Base-by-base conservation (phyloP, 2,329 filamentous ascomycete genomes). In the Talaromyces sp. region DNA sequence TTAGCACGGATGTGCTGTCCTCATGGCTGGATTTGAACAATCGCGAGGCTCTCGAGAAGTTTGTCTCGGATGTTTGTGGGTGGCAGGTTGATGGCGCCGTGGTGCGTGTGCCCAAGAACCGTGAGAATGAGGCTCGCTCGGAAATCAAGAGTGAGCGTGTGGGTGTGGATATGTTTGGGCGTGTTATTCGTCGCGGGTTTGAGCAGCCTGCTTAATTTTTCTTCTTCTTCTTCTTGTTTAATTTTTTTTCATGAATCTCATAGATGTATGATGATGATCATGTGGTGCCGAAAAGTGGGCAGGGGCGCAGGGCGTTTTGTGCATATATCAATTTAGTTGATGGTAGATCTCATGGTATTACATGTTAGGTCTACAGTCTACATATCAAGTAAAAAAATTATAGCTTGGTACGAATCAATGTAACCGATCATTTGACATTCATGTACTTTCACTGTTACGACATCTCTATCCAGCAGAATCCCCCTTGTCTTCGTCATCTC, bases 51-150 rank as follows among this genome's bases (percentile, higher is more conserved):
- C 85, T 91, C 56, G 82, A 84, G 70, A 91, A 92, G 78, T 96
- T 96, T 69, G 86, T 95, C 68, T 84, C 85, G 61, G 91, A 93
- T 75, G 90, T 93, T 11, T 95, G 90, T 72, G 91, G 90, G 66
- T 99, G 93, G 92, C 85, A 85, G 70, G 83, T 97, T 49, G 89
- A 91, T 64, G 64, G 66, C 25, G 62, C 63, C 39, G 72, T 80
- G 51, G 88, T 97, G 65, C 85, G 86, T 75, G 85, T 99, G 61
- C 95, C 95, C 60, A 82, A 88, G 72, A 99, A 99, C 81, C 91
- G 95, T 73, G 95, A 99, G 80, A 97, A 97, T 76, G 93, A 98
- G 85, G 95, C 92, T 52, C 92, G 96, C 83, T 95, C 95, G 77
- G 89, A 92, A 47, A 90, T 97, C 76, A 96, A 97, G 72, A 86